These are phyloP conservation scores for Aurinia saxatilis DNA, from an alignment of 345 rosid species.

Conservation along the genomic window DNA sequence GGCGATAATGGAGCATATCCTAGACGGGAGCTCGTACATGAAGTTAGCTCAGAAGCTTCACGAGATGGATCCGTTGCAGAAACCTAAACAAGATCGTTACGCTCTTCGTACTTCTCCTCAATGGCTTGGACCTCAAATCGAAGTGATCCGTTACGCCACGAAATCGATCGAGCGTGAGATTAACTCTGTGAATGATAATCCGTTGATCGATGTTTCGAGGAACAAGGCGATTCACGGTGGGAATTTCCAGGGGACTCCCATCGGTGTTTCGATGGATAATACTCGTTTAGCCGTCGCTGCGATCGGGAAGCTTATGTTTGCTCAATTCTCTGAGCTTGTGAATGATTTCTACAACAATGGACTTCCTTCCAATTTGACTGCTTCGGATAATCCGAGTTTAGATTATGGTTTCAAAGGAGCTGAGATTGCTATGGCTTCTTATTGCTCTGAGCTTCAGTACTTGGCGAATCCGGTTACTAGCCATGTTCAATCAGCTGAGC, in stretches of 20 bases:
- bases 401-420: conserved; percentile 84
- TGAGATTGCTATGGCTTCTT: too few species aligned
- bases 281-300: conserved; percentile 58
- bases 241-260: conserved; percentile 80
- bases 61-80: conserved; percentile 61
- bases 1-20: conserved; percentile 70
- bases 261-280: conserved; percentile 86
- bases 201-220: conserved; percentile 64
- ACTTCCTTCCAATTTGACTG: conserved; percentile 68
- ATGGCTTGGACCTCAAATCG: conserved; percentile 79
- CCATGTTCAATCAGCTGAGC: conserved; percentile 72
- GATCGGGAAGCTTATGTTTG: conserved; percentile 69
- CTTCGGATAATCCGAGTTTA: conserved; percentile 56
- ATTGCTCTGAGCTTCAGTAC: conserved; percentile 74
- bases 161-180: conserved; percentile 71
- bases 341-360: conserved; percentile 83
- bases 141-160: conserved; percentile 56
- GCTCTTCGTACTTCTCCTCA: conserved; percentile 76
- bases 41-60: conserved; percentile 55
- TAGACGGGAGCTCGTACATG: conserved; percentile 57
- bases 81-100: conserved; percentile 65
- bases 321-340: too few species aligned
- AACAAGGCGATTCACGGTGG: conserved; percentile 74
- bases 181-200: conserved; percentile 76
- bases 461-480: conserved; percentile 70